A percentile compares a stretch with the other conserved stretches of the same genome.
phyloP scores from a whole-genome alignment of 768 basidiomycete genomes.

The Suillus variegatus region DNA sequence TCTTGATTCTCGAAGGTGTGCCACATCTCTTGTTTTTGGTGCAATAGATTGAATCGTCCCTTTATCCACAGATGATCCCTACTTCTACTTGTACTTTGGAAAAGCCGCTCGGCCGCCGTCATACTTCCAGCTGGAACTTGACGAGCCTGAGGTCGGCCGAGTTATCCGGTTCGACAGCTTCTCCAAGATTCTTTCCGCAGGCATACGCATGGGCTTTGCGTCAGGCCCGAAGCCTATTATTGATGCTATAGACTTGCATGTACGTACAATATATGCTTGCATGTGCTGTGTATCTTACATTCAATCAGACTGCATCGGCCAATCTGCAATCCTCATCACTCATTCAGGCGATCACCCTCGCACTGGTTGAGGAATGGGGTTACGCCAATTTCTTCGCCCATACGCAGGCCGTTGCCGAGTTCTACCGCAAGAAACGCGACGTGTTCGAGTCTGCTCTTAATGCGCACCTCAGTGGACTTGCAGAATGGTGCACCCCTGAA shows the following conservation, averaged over 20 bases:
- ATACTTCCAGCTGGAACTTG: slow-evolving; percentile 80
- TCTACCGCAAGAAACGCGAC: slow-evolving; percentile 74
- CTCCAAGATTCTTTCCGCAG: slow-evolving; percentile 78
- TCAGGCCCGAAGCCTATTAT: slow-evolving; percentile 72
- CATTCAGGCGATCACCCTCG: slow-evolving; percentile 60
- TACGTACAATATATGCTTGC: slow-evolving; percentile 36
- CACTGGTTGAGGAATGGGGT: slow-evolving; percentile 71
- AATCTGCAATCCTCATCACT: slow-evolving; percentile 69
- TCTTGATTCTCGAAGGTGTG: slow-evolving; percentile 84
- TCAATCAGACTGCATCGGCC: slow-evolving; percentile 57
- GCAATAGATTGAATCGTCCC: neutral
- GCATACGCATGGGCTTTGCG: slow-evolving; percentile 80
- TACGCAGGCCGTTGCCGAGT: slow-evolving; percentile 64
- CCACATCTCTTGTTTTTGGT: neutral
- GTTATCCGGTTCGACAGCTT: slow-evolving; percentile 90
- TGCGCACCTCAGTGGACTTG: slow-evolving; percentile 76
- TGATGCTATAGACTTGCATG: slow-evolving; percentile 69
- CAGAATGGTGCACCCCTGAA: slow-evolving; percentile 69
- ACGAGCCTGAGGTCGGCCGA: slow-evolving; percentile 66
- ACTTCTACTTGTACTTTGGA: slow-evolving; percentile 78
- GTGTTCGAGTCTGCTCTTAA: slow-evolving; percentile 77
- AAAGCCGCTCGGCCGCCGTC: slow-evolving; percentile 62
- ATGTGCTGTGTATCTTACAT: slow-evolving; percentile 13
- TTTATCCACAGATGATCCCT: slow-evolving; percentile 67
- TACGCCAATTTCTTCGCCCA: slow-evolving; percentile 74